A percentile compares a stretch with the other conserved stretches of the same genome.
Conservation (phyloP, 805 yeast species). For the Cyberlindnera veronae region DNA sequence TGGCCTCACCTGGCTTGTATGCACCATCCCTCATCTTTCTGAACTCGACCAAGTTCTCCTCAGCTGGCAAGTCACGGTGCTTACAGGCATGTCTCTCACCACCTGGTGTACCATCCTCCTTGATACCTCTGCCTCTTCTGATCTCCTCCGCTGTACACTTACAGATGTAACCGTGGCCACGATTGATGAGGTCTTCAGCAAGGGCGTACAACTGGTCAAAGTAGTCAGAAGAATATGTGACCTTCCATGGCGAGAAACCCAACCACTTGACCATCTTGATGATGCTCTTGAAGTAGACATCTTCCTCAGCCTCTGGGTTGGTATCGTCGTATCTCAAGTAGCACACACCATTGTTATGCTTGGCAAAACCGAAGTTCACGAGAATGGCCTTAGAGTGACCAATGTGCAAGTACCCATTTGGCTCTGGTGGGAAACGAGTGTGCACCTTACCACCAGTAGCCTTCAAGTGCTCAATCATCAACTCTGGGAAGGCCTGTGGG, state of each 20-base stretch:
- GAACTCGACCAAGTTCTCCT: slow-evolving; percentile 75
- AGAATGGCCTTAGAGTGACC: slow-evolving; percentile 98
- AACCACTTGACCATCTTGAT: slow-evolving; percentile 86
- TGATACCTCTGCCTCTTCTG: slow-evolving; percentile 84
- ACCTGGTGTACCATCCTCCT: slow-evolving; percentile 89
- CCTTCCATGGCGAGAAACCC: slow-evolving; percentile 90
- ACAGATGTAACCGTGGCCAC: slow-evolving; percentile 84
- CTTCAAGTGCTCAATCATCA: slow-evolving; percentile 74
- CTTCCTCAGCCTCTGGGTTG: slow-evolving; percentile 98
- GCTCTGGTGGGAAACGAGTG: slow-evolving; percentile 98
- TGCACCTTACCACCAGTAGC: slow-evolving; percentile 79
- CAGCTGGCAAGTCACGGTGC: slow-evolving; percentile 67
- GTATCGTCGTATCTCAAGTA: slow-evolving; percentile 95
- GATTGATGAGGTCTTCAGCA: slow-evolving; percentile 75
- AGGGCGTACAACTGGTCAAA: slow-evolving; percentile 84
- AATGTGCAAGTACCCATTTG: slow-evolving; percentile 94
- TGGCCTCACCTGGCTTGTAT: slow-evolving; percentile 88
- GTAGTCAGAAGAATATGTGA: slow-evolving; percentile 94
- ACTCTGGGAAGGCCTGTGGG: slow-evolving; percentile 84
- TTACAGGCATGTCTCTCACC: slow-evolving; percentile 85
- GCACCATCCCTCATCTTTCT: slow-evolving; percentile 89
- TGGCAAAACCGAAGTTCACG: slow-evolving; percentile 97
- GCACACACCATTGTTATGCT: slow-evolving; percentile 80
- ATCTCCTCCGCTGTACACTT: slow-evolving; percentile 92
- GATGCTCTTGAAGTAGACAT: slow-evolving; percentile 80